A percentile compares a stretch with the other conserved stretches of the same genome.
Evolutionary conservation across 768 basidiomycete species (phyloP).

Genomic region (Ephemerocybe angulata): DNA sequence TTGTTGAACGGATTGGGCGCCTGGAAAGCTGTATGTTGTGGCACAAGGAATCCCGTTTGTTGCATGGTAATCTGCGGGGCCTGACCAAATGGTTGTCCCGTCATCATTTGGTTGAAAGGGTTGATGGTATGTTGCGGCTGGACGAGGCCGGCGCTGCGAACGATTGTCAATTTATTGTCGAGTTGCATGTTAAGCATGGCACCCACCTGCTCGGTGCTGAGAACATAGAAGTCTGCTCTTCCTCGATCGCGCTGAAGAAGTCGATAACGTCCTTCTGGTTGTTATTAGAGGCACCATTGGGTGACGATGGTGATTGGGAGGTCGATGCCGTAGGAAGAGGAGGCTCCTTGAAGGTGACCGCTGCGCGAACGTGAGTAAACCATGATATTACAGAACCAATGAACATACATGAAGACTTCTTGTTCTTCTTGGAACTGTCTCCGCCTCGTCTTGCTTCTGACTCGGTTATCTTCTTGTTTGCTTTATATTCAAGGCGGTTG

Average conservation of each 20-base stretch:
- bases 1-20: constrained; percentile 45
- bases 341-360: constrained; percentile 6
- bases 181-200: background rate
- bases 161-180: constrained; percentile 33
- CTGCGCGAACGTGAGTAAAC: background rate
- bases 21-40: constrained; percentile 45
- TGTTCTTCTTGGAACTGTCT: constrained; percentile 20
- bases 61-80: constrained; percentile 46
- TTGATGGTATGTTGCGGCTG: constrained; percentile 65
- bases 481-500: constrained; percentile 88
- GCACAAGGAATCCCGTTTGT: constrained; percentile 52
- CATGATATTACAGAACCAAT: background rate
- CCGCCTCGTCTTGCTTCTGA: constrained; percentile 17
- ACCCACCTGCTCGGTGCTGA: constrained; percentile 58
- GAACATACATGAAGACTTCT: constrained; percentile 29
- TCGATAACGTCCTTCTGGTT: constrained; percentile 58
- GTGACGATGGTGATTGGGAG: constrained; percentile 15
- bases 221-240: constrained; percentile 70
- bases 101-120: constrained; percentile 68
- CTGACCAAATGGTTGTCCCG: constrained; percentile 44
- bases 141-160: no score
- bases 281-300: background rate
- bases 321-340: background rate
- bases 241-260: constrained; percentile 88
- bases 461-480: constrained; percentile 69